Evolutionary conservation across 2,329 filamentous ascomycete genomes (phyloP), one percentile per base, ranked within the genome.

Genomic region (Verticillium zaregamsianum): DNA sequence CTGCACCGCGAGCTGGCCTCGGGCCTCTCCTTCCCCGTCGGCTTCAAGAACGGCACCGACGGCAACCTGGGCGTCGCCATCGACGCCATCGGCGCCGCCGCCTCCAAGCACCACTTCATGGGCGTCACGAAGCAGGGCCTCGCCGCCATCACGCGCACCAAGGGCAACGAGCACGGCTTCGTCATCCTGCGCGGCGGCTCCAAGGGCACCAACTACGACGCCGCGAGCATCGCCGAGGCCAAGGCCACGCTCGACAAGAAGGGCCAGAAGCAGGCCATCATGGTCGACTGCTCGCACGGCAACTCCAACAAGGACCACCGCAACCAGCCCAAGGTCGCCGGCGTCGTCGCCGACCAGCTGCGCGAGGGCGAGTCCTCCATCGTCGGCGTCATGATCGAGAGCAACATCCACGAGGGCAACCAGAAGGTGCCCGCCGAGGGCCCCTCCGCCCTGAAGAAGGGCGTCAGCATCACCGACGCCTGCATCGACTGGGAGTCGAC

Each of bases 21-120:
- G 32, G 95, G 95, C 69, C 85, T 98, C 60, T 96, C 92, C 62
- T 98, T 97, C 89, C 95, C 95, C 25, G 93, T 99, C 68, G 95
- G 95, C 63, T 99, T 97, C 90, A 99, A 99, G 87, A 99, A 99
- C 78, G 95, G 95, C 65, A 99, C 95, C 28, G 95, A 99, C 71
- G 95, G 95, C 52, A 92, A 90, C 69, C 81, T 99, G 61, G 88
- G 87, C 32, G 93, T 98, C 23, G 93, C 94, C 23, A 96, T 98
- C 70, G 95, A 99, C 74, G 95, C 95, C 37, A 97, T 98, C 74
- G 95, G 94, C 63, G 89, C 91, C 33, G 91, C 90, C 1, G 88
- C 89, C 62, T 84, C 90, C n/a, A 88, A 86, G 76, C 95, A 99
- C 78, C 94, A 97, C 82, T 99, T 99, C 83, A 90, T 99, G 84